Percentiles rank a stretch among this genome's conserved stretches.
Evolutionary conservation across 23 red algal genomes (phyloP).

Genomic region (Cyanidiococcus yangmingshanensis): DNA sequence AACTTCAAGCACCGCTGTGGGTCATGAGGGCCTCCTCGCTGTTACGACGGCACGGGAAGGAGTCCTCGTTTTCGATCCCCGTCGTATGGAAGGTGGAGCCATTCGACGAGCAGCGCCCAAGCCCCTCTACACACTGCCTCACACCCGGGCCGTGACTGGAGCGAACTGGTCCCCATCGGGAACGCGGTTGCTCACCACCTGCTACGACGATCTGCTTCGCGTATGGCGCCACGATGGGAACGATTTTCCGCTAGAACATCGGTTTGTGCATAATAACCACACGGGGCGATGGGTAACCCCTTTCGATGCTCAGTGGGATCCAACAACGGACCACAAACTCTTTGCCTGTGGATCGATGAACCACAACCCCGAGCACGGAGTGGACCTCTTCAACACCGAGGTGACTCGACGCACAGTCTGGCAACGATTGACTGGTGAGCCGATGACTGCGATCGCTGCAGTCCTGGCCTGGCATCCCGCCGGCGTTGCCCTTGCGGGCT

Average conservation of each 20-base stretch:
- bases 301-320: conserved; percentile 5
- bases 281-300: conserved; percentile 12
- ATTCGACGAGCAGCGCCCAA: not conserved
- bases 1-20: not conserved
- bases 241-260: not conserved
- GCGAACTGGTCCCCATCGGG: conserved; percentile 5
- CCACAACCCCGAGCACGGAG: not conserved
- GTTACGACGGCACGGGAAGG: conserved; percentile 8
- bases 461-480: conserved; percentile 18
- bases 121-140: not conserved
- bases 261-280: conserved; percentile 12
- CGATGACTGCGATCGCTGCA: conserved; percentile 9
- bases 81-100: not conserved
- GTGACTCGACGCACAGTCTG: not conserved
- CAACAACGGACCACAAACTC: not conserved
- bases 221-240: not conserved
- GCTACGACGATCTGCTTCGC: conserved; percentile 12
- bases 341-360: conserved; percentile 14
- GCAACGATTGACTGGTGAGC: conserved; percentile 5
- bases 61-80: not conserved
- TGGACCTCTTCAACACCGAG: conserved; percentile 6
- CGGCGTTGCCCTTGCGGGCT: not conserved
- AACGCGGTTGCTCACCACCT: conserved; percentile 19
- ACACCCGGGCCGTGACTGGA: not conserved
- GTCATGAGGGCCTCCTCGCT: not conserved